Evolutionary conservation across 768 basidiomycete genomes (phyloP).

Genomic region (Tricholoma saponaceum): DNA sequence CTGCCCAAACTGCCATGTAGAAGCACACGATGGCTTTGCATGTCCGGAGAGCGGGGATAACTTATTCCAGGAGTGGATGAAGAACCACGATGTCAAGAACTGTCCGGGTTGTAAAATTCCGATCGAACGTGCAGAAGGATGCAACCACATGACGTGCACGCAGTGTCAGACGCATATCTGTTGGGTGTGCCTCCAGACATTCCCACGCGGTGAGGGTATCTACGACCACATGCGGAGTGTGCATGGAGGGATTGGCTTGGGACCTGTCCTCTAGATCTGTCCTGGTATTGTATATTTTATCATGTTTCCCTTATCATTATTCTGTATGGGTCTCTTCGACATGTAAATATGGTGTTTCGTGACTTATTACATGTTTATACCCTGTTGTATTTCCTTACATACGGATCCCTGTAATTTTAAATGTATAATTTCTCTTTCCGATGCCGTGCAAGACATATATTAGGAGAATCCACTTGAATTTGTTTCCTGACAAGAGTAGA

Average conservation of each 20-base stretch:
- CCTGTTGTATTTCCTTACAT: not conserved
- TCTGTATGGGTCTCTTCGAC: not conserved
- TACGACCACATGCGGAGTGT: conserved; percentile 70
- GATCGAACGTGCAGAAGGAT: conserved; percentile 73
- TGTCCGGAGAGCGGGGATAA: conserved; percentile 59
- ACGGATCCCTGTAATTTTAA: not conserved
- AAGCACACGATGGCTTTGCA: conserved; percentile 61
- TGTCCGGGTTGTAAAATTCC: conserved; percentile 70
- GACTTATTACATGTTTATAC: not conserved
- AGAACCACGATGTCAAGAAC: conserved; percentile 59
- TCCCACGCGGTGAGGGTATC: conserved; percentile 63
- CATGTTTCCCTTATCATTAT: not conserved
- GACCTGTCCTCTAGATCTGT: not conserved
- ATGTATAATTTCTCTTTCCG: no score
- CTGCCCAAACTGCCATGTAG: conserved; percentile 54
- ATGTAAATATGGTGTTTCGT: not conserved
- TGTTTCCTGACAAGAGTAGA: not conserved
- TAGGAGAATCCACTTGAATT: not conserved
- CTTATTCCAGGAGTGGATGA: conserved; percentile 63
- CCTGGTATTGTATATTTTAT: not conserved
- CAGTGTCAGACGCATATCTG: conserved; percentile 76
- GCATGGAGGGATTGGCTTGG: conserved; percentile 63
- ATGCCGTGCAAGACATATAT: not conserved
- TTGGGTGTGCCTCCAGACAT: conserved; percentile 75
- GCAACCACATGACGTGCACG: conserved; percentile 81